Evolutionary conservation across 331 rosid species (phyloP).

Genomic region (Malus hybrid): DNA sequence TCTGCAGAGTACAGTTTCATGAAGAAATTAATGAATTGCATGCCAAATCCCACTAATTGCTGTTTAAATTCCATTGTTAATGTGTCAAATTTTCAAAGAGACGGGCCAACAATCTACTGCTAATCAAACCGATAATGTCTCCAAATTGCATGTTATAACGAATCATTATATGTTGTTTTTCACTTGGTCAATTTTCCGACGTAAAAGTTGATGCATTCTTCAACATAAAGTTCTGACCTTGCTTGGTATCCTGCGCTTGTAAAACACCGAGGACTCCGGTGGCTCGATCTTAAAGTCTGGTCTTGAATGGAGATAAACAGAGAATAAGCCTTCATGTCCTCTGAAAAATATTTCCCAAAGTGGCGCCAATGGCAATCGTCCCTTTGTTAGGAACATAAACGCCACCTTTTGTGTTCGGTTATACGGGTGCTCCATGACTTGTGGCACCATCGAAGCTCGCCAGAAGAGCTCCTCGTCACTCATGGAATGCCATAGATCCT

Average conservation of each 20-base stretch:
- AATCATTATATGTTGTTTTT: too few relatives aligned
- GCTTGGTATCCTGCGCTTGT: slow-evolving; percentile 31
- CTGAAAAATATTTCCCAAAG: slow-evolving; percentile 37
- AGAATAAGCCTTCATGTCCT: slow-evolving; percentile 27
- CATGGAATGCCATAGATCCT: slow-evolving; percentile 24
- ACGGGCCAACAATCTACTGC: too few relatives aligned
- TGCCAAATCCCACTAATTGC: not conserved
- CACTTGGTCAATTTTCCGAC: too few relatives aligned
- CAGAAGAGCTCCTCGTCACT: slow-evolving; percentile 28
- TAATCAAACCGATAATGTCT: too few relatives aligned
- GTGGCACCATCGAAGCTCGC: slow-evolving; percentile 27
- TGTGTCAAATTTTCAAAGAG: too few relatives aligned
- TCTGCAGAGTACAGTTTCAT: slow-evolving; percentile 3
- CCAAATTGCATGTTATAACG: too few relatives aligned
- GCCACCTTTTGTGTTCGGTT: slow-evolving; percentile 26
- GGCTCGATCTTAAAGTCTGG: slow-evolving; percentile 14
- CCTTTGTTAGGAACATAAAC: slow-evolving; percentile 29
- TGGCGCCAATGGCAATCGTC: slow-evolving; percentile 25
- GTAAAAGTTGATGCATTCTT: not conserved
- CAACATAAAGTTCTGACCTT: slow-evolving; percentile 15
- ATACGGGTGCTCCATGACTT: not conserved
- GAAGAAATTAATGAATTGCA: not conserved
- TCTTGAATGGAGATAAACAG: slow-evolving; percentile 30
- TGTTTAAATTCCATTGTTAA: too few relatives aligned
- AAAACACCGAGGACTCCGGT: slow-evolving; percentile 23